A percentile compares a stretch with the other conserved stretches of the same genome.
Evolutionary conservation across 805 yeast genomes (phyloP).

Genomic region (Lipomyces yamanashiensis): DNA sequence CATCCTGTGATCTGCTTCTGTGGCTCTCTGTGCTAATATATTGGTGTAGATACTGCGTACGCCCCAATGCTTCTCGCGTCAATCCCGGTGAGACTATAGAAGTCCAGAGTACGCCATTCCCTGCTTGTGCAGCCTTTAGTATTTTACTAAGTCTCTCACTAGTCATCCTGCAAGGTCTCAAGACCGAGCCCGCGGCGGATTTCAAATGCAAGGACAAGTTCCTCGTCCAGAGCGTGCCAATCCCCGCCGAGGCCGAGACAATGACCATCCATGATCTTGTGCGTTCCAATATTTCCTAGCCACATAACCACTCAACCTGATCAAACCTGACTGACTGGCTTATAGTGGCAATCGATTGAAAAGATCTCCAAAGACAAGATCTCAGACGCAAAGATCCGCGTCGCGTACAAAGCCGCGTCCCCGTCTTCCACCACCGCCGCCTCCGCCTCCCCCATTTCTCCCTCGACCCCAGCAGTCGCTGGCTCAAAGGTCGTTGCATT

Average conservation of each 20-base stretch:
- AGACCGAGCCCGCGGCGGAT: slow-evolving; percentile 72
- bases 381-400: slow-evolving; percentile 29
- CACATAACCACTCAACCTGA: not conserved
- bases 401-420: slow-evolving; percentile 17
- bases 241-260: slow-evolving; percentile 45
- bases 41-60: slow-evolving; percentile 68
- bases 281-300: not conserved
- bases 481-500: slow-evolving; percentile 8
- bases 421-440: slow-evolving; percentile 14
- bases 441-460: slow-evolving; percentile 33
- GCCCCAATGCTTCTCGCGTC: slow-evolving; percentile 88
- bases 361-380: slow-evolving; percentile 19
- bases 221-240: slow-evolving; percentile 82
- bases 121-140: not conserved
- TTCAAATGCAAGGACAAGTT: slow-evolving; percentile 90
- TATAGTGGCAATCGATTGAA: slow-evolving; percentile 27
- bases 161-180: slow-evolving; percentile 82
- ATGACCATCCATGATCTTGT: slow-evolving; percentile 25
- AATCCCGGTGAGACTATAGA: slow-evolving; percentile 73
- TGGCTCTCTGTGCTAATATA: not conserved
- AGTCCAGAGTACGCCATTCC: slow-evolving; percentile 54
- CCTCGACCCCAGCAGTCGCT: slow-evolving; percentile 38
- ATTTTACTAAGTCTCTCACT: not conserved
- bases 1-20: not conserved
- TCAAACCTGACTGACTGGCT: not conserved